These are phyloP conservation scores for Picea abies DNA, from an alignment of 83 land plant species.

Conservation along the genomic window DNA sequence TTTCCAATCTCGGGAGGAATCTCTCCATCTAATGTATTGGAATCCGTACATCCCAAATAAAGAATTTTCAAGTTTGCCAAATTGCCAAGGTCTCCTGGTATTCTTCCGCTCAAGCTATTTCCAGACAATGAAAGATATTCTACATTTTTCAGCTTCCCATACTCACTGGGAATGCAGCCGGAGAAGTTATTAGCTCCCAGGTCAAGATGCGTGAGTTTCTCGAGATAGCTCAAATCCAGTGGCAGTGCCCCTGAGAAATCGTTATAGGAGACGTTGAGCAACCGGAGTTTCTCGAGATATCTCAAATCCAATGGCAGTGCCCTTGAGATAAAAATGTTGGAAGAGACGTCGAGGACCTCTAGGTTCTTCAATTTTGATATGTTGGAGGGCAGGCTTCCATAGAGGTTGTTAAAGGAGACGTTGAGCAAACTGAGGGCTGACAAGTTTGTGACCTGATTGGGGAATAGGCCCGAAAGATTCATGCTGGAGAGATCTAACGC, in stretches of 20 bases:
- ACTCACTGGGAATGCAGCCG: conserved; percentile 35
- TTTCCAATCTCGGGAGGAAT: no score
- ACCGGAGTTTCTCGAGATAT: neutral
- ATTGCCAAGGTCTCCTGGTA: conserved; percentile 48
- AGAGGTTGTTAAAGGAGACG: conserved; percentile 40
- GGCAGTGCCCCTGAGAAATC: conserved; percentile 31
- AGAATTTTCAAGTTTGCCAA: conserved; percentile 31
- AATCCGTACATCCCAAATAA: conserved; percentile 36
- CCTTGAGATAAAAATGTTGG: conserved; percentile 41
- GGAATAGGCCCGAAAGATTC: conserved; percentile 25
- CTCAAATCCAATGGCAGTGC: conserved; percentile 29
- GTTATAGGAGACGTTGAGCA: conserved; percentile 25
- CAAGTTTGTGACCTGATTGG: conserved; percentile 10
- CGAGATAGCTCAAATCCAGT: conserved; percentile 27
- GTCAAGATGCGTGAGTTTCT: conserved; percentile 37
- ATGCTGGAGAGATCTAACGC: no score
- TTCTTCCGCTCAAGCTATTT: conserved; percentile 35
- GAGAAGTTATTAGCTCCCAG: conserved; percentile 51
- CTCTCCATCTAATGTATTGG: conserved; percentile 51
- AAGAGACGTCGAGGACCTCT: conserved; percentile 25
- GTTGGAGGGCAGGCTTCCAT: conserved; percentile 36
- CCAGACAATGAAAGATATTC: conserved; percentile 36
- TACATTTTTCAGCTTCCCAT: conserved; percentile 26
- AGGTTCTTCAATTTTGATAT: no score
- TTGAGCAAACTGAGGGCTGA: conserved; percentile 26